Evolutionary conservation across 2,329 filamentous ascomycete genomes (phyloP).

Genomic region (Colletotrichum tanaceti): DNA sequence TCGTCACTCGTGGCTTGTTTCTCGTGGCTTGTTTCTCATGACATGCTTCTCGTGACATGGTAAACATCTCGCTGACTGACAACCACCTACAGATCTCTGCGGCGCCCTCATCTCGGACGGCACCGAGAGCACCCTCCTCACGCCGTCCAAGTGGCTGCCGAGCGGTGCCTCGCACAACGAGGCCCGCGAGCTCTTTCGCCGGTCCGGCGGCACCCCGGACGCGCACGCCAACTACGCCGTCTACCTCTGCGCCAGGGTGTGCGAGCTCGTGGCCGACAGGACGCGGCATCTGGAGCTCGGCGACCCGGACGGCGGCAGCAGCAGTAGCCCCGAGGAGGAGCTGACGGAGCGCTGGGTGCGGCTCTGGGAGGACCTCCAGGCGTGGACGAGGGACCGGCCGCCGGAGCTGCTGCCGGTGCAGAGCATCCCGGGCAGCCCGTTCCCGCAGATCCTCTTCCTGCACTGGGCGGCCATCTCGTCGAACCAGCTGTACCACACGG

Average conservation of each 20-base stretch:
- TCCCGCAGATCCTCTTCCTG: slow-evolving; percentile 64
- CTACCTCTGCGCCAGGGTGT: slow-evolving; percentile 64
- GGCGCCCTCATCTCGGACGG: slow-evolving; percentile 67
- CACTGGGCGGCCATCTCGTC: slow-evolving; percentile 67
- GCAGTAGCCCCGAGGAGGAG: slow-evolving; percentile 46
- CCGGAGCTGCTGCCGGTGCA: slow-evolving; percentile 59
- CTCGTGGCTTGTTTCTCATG: slow-evolving; percentile 8
- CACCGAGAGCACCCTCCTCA: slow-evolving; percentile 63
- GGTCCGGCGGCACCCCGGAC: slow-evolving; percentile 53
- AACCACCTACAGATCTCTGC: slow-evolving; percentile 58
- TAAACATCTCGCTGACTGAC: too few species aligned
- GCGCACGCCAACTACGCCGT: slow-evolving; percentile 71
- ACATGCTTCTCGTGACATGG: too few species aligned
- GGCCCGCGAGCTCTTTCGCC: slow-evolving; percentile 51
- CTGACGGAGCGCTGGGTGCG: slow-evolving; percentile 59
- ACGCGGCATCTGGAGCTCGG: slow-evolving; percentile 62
- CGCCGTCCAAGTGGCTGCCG: slow-evolving; percentile 60
- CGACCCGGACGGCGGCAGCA: slow-evolving; percentile 55
- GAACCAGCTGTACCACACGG: slow-evolving; percentile 68
- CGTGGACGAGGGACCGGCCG: slow-evolving; percentile 60
- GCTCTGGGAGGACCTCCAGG: slow-evolving; percentile 63
- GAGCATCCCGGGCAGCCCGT: slow-evolving; percentile 56
- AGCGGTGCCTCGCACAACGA: slow-evolving; percentile 51
- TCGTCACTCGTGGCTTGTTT: background rate
- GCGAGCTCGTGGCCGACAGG: slow-evolving; percentile 61